Conservation (phyloP, 2,329 filamentous ascomycete species). For the Ceratocystis albifundus region DNA sequence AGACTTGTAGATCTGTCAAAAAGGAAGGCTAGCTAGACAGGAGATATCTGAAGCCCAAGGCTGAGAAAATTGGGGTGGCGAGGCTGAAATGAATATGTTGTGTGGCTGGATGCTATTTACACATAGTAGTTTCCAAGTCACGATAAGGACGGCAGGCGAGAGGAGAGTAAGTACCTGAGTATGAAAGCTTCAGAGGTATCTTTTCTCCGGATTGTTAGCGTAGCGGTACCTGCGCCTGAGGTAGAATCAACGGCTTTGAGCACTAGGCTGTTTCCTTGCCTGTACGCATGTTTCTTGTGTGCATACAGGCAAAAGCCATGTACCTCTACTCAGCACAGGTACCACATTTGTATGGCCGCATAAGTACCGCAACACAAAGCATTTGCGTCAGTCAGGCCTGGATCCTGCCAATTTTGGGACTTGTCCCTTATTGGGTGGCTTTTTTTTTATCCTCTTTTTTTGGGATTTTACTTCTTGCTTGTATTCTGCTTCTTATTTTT, state of each 20-base stretch:
- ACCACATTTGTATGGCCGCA: not conserved
- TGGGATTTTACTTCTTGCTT: slow-evolving; percentile 5
- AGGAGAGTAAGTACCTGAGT: not conserved
- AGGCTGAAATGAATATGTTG: not conserved
- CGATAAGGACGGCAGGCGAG: not conserved
- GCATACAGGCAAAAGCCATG: not conserved
- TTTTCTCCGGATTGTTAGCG: not conserved
- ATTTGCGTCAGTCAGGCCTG: slow-evolving; percentile 5
- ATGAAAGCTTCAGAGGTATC: not conserved
- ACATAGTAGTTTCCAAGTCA: not conserved
- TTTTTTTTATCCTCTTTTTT: slow-evolving; percentile 10
- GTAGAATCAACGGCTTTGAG: not conserved
- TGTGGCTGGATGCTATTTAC: not conserved
- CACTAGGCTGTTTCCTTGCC: not conserved
- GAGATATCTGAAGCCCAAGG: not conserved
- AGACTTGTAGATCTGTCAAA: not conserved
- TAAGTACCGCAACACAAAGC: slow-evolving; percentile 4
- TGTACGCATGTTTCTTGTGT: not conserved
- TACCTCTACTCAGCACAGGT: not conserved
- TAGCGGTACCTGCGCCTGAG: not conserved
- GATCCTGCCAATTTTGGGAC: not conserved
- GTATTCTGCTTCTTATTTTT: not conserved
- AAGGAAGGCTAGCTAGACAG: not conserved
- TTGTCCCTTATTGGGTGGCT: slow-evolving; percentile 13
- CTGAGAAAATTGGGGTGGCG: not conserved